Percentiles rank a stretch among this genome's conserved stretches.
These are phyloP conservation scores for Apiosordaria backusii DNA, from an alignment of 495 filamentous ascomycete species.

Conservation along the genomic window DNA sequence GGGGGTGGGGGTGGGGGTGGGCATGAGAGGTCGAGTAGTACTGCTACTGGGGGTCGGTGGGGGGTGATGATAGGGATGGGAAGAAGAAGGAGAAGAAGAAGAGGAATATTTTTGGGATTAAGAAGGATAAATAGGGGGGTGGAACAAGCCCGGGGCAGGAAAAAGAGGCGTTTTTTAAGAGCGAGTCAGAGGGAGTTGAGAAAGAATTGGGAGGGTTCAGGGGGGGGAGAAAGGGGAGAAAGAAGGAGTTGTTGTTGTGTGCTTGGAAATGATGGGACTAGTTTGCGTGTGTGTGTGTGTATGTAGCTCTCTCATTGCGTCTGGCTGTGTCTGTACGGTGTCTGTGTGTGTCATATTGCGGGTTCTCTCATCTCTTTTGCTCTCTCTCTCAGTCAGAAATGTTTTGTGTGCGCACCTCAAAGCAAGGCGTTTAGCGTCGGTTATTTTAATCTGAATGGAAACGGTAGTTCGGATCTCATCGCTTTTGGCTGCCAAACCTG, in stretches of 20 bases:
- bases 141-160: no score
- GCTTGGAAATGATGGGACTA: not conserved
- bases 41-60: conserved; percentile 28
- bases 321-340: no score
- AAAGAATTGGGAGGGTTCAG: no score
- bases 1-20: conserved; percentile 5
- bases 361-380: not conserved
- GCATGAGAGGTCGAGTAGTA: conserved; percentile 22
- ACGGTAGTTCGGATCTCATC: not conserved
- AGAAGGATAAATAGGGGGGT: conserved; percentile 36
- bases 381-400: not conserved
- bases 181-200: no score
- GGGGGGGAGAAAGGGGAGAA: not conserved
- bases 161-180: no score
- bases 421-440: not conserved
- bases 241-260: not conserved
- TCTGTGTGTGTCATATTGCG: not conserved
- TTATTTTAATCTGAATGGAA: not conserved
- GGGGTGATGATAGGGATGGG: conserved; percentile 36
- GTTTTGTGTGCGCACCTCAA: not conserved
- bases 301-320: not conserved
- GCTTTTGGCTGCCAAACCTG: not conserved
- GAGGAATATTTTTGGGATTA: conserved; percentile 71
- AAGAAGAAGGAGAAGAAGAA: conserved; percentile 69
- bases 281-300: not conserved